These are phyloP conservation scores for Leonotis leonurus DNA, from an alignment of 257 asterid genomes.

Conservation along the genomic window DNA sequence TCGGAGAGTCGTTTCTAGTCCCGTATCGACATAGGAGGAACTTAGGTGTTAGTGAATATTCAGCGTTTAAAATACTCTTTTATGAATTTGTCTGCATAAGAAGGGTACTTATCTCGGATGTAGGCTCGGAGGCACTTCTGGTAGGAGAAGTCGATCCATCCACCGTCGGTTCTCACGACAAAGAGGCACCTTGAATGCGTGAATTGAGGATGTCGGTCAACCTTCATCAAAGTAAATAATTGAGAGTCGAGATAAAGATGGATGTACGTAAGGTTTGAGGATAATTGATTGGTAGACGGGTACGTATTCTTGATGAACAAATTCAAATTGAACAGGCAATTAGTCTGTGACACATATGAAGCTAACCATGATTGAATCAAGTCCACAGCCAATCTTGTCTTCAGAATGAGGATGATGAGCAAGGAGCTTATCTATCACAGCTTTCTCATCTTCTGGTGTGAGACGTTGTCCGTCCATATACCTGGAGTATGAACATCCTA, in stretches of 20 bases:
- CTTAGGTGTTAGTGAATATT: not conserved
- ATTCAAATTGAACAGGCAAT: not conserved
- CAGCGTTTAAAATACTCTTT: conserved; percentile 67
- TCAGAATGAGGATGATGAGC: conserved; percentile 74
- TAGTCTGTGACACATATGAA: not conserved
- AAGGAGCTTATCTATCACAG: conserved; percentile 67
- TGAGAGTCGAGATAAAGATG: not conserved
- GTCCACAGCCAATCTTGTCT: conserved; percentile 91
- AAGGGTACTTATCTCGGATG: conserved; percentile 68
- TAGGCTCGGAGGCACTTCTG: conserved; percentile 83
- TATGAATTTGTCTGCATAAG: conserved; percentile 63
- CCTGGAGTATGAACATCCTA: conserved; percentile 28
- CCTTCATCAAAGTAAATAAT: conserved; percentile 34
- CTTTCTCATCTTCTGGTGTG: conserved; percentile 64
- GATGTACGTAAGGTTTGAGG: not conserved
- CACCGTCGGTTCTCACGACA: conserved; percentile 87
- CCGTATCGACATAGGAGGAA: conserved; percentile 5
- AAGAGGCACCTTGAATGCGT: conserved; percentile 80
- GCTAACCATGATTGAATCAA: conserved; percentile 92
- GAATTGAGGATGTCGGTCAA: conserved; percentile 90
- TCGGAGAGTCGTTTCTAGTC: not conserved
- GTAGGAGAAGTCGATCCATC: conserved; percentile 95
- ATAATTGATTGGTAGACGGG: not conserved
- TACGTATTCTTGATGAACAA: not conserved
- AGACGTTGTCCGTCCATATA: conserved; percentile 87